These are phyloP conservation scores for Microbotryomycetes sp. DNA, from an alignment of 1,284 basidiomycete species.

Conservation along the genomic window DNA sequence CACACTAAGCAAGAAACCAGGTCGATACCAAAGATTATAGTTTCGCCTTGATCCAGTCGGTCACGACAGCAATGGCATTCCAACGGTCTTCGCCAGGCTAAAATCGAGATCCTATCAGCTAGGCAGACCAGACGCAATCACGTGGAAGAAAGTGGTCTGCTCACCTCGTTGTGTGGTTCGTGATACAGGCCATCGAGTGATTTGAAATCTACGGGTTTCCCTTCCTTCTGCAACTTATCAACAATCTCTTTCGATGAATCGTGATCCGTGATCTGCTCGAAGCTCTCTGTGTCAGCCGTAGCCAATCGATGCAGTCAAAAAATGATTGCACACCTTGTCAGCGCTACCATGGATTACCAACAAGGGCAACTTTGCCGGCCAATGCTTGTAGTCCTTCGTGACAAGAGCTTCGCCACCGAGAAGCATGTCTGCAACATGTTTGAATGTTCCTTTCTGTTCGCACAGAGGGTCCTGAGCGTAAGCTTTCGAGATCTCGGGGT, in stretches of 20 bases:
- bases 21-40: no score
- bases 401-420: constrained; percentile 38
- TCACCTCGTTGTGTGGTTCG: constrained; percentile 34
- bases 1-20: no score
- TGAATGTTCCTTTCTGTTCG: constrained; percentile 34
- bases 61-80: constrained; percentile 15
- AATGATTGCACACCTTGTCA: constrained; percentile 38
- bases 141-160: background rate
- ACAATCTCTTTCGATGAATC: constrained; percentile 17
- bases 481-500: constrained; percentile 26
- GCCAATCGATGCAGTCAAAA: background rate
- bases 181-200: constrained; percentile 11
- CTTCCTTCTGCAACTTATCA: constrained; percentile 15
- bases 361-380: constrained; percentile 40
- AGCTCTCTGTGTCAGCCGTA: background rate
- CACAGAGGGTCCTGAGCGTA: constrained; percentile 38
- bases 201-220: constrained; percentile 11
- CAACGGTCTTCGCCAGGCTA: constrained; percentile 28
- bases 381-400: constrained; percentile 38
- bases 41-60: constrained; percentile 26
- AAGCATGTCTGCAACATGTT: constrained; percentile 41
- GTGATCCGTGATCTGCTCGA: constrained; percentile 11
- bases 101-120: no score
- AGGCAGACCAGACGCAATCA: no score
- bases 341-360: constrained; percentile 43